Evolutionary conservation across 2,329 filamentous ascomycete genomes (phyloP).

Genomic region (Claviceps sp.): DNA sequence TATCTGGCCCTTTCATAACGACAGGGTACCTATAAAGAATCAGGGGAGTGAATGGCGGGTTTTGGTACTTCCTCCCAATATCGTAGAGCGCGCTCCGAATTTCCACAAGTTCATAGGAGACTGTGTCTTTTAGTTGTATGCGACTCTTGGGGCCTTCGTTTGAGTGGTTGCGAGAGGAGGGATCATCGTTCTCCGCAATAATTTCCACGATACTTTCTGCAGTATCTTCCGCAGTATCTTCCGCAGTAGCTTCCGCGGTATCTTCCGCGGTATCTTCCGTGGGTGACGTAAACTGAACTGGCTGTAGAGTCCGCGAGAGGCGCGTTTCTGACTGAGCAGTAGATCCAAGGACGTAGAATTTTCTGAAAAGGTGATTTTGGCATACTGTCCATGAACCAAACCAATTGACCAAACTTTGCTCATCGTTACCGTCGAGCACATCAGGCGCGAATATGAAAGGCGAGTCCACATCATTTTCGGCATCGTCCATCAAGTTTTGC

Average conservation of each 20-base stretch:
- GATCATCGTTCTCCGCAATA: neutral
- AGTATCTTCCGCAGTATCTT: too few relatives aligned
- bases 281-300: neutral
- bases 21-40: slow-evolving; percentile 27
- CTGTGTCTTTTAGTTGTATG: neutral
- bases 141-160: neutral
- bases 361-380: slow-evolving; percentile 36
- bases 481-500: slow-evolving; percentile 8
- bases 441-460: slow-evolving; percentile 33
- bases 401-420: slow-evolving; percentile 50
- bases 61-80: neutral
- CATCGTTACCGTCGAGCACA: slow-evolving; percentile 42
- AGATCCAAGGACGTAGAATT: slow-evolving; percentile 43
- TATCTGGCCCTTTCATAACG: slow-evolving; percentile 22
- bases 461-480: slow-evolving; percentile 7
- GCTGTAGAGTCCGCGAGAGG: slow-evolving; percentile 12
- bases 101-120: neutral
- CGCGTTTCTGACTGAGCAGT: slow-evolving; percentile 9
- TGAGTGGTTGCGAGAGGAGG: neutral
- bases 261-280: too few relatives aligned
- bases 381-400: slow-evolving; percentile 44
- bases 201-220: too few relatives aligned
- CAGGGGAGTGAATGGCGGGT: slow-evolving; percentile 9
- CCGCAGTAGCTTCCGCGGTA: too few relatives aligned
- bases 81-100: neutral